These are phyloP conservation scores for Acanthamoeba healyi DNA, from an alignment of 208 protist species.

Conservation along the genomic window DNA sequence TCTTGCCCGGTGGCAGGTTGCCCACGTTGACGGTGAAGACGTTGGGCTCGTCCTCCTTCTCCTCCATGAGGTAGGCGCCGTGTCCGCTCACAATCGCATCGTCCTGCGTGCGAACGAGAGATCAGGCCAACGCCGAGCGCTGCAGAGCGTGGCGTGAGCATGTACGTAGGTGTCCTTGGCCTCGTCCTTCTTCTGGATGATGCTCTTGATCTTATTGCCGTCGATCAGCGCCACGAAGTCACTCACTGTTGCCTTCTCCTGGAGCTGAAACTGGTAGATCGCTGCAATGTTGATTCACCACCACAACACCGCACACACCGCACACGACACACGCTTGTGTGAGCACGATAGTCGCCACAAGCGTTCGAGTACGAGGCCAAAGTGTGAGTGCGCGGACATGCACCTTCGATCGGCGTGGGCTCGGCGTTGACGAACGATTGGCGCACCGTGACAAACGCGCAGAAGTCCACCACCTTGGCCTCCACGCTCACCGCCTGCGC, in stretches of 20 bases:
- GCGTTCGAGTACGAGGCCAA: neutral
- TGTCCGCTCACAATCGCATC: slow-evolving; percentile 76
- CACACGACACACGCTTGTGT: too few species aligned
- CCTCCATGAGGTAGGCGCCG: slow-evolving; percentile 75
- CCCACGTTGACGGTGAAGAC: slow-evolving; percentile 79
- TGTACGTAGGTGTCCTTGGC: slow-evolving; percentile 82
- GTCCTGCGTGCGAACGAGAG: slow-evolving; percentile 42
- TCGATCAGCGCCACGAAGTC: slow-evolving; percentile 87
- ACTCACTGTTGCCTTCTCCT: slow-evolving; percentile 87
- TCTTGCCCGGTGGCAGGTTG: slow-evolving; percentile 73
- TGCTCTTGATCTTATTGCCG: slow-evolving; percentile 86
- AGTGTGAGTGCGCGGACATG: neutral
- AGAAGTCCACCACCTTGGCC: slow-evolving; percentile 40
- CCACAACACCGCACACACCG: neutral
- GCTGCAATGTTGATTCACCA: neutral
- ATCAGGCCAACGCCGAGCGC: neutral
- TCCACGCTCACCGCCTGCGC: slow-evolving; percentile 35
- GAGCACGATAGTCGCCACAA: neutral
- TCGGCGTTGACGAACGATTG: slow-evolving; percentile 63
- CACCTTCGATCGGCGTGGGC: slow-evolving; percentile 58
- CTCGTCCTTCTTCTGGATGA: slow-evolving; percentile 86
- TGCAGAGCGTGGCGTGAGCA: neutral
- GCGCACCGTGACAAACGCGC: slow-evolving; percentile 28
- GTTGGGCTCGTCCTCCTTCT: slow-evolving; percentile 67
- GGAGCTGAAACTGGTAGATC: slow-evolving; percentile 86